Base-by-base conservation (phyloP, 2,329 filamentous ascomycete species). In the Hypomyces perniciosus region DNA sequence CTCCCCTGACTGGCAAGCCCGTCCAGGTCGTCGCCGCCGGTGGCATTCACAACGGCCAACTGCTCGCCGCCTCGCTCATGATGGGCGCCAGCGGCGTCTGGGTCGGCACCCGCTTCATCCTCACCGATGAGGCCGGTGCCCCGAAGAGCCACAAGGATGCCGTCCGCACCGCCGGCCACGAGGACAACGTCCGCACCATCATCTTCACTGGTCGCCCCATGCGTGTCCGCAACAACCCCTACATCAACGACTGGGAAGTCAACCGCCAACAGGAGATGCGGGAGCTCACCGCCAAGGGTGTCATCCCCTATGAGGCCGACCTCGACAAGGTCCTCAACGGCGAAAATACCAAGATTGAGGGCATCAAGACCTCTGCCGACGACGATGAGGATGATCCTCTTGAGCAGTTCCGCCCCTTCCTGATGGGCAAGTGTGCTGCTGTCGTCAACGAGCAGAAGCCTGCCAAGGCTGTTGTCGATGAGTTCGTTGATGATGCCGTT, bases 161-260 rank as follows among this genome's bases (percentile, higher is more conserved):
- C 55, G 93, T 99, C 61, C 83, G 84, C 65, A 96, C 92, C 40
- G 83, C 93, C 47, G 83, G 88, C 61, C 96, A 93, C 69, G 90
- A 97, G 72, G 93, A 99, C 73, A 99, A 95, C 65, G 76, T 97
- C 68, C 88, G 90, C 67, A 99, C 93, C 45, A 89, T 97, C 70
- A 99, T 99, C 75, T 99, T 97, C 81, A 99, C 93, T 51, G 93
- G 93, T 50, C 88, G 93, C 52, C 93, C 93, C 34, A 79, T 99
- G 66, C 89, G 93, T 60, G 93, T 99, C 53, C 86, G 91, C 68
- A 93, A 82, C 67, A 99, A 97, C 76, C 72, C 86, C 6, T 99
- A 99, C 73, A 97, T 99, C 65, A 70, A 83, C 66, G 88, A 96
- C 78, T 99, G 93, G 93, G 92, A 99, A 75, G 85, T 86, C 63